Percentiles rank a stretch among this genome's conserved stretches.
Conservation (phyloP, 306 rosid genomes). For the Cicer yamashitae region DNA sequence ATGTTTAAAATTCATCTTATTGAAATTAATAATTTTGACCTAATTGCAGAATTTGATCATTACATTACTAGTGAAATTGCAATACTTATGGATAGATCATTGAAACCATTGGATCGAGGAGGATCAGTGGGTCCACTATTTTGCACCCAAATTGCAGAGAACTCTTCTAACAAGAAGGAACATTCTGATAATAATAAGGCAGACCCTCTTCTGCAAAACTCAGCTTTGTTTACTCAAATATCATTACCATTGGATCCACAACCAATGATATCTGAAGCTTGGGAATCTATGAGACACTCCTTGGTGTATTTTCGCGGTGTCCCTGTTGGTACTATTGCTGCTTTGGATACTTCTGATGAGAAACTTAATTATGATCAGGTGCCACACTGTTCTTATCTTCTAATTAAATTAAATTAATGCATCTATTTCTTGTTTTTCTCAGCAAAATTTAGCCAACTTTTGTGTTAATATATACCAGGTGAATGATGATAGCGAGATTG, state of each 20-base stretch:
- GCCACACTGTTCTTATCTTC: neutral
- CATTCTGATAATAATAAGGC: conserved; percentile 41
- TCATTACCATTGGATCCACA: conserved; percentile 57
- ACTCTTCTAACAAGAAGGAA: conserved; percentile 49
- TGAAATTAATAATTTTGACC: no score
- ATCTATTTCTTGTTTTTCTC: neutral
- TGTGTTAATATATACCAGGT: no score
- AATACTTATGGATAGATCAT: neutral
- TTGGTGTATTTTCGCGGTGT: conserved; percentile 70
- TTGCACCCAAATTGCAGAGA: conserved; percentile 49
- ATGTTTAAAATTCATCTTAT: no score
- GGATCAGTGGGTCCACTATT: conserved; percentile 60
- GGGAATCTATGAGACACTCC: conserved; percentile 78
- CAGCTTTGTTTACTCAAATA: conserved; percentile 54
- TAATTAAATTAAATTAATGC: neutral
- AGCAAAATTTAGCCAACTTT: no score
- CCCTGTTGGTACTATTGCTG: conserved; percentile 95
- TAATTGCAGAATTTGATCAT: neutral
- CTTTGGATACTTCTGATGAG: conserved; percentile 75
- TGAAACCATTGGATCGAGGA: conserved; percentile 37
- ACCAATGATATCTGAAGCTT: conserved; percentile 66
- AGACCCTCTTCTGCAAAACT: conserved; percentile 55
- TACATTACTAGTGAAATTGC: neutral
- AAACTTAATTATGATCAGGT: conserved; percentile 78
- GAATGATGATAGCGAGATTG: no score